phyloP scores from a whole-genome alignment of 176 grass and related monocot species.

The Pontederia crassipes region DNA sequence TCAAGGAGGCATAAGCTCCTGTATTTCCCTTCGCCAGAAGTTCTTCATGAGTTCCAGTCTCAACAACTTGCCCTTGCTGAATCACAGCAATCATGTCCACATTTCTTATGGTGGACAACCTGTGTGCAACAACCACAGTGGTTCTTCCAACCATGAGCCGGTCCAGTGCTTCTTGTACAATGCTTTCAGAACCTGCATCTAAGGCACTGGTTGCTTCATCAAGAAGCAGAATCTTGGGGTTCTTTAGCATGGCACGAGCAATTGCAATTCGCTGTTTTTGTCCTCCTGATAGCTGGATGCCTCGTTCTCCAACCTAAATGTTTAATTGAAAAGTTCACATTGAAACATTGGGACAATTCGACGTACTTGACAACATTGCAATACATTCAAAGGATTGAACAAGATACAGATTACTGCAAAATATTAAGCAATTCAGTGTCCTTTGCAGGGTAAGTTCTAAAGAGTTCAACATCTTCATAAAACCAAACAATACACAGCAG shows the following conservation, averaged over 20 bases:
- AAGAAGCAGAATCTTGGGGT: conserved; percentile 91
- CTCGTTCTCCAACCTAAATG: conserved; percentile 69
- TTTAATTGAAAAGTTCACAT: not conserved
- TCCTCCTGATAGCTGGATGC: conserved; percentile 90
- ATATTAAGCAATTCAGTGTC: no score
- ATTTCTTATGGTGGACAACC: conserved; percentile 82
- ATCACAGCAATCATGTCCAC: conserved; percentile 85
- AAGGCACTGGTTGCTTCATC: conserved; percentile 98
- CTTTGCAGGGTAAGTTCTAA: no score
- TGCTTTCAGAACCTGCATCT: conserved; percentile 87
- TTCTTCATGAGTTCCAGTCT: conserved; percentile 83
- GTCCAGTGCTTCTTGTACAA: conserved; percentile 92
- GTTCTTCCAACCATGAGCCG: conserved; percentile 92
- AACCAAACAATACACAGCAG: no score
- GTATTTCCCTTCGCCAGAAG: conserved; percentile 64
- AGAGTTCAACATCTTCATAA: no score
- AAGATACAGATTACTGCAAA: no score
- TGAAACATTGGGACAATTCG: not conserved
- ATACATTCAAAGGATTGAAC: no score
- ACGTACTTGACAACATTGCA: no score
- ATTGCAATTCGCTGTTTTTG: conserved; percentile 99
- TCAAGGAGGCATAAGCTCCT: conserved; percentile 80
- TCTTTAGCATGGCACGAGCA: conserved; percentile 86
- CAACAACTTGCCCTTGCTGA: conserved; percentile 87
- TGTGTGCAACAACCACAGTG: conserved; percentile 88